Evolutionary conservation across 169 alveolate genomes (phyloP).

Genomic region (Plasmodium vivax): DNA sequence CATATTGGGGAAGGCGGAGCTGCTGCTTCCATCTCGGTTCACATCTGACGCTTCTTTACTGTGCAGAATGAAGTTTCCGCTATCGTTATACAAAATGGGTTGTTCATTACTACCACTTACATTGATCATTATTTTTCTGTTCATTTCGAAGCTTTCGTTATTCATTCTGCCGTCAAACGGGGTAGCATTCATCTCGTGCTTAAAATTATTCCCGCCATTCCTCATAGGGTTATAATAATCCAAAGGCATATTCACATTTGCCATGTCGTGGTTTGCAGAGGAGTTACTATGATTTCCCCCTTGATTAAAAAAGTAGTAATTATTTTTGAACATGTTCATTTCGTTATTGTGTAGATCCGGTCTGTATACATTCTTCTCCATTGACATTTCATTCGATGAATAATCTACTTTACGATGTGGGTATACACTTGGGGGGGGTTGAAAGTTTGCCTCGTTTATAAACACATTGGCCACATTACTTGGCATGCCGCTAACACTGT

Average conservation of each 20-base stretch:
- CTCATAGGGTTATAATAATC: background rate
- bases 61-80: background rate
- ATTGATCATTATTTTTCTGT: slow-evolving; percentile 1
- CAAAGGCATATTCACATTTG: background rate
- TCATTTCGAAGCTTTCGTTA: background rate
- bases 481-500: background rate
- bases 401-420: background rate
- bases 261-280: background rate
- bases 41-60: background rate
- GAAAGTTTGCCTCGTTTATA: background rate
- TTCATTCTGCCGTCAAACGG: slow-evolving; percentile 4
- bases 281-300: background rate
- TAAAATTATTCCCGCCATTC: background rate
- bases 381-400: background rate
- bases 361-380: background rate
- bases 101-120: background rate
- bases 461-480: background rate
- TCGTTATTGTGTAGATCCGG: background rate
- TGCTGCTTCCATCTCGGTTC: background rate
- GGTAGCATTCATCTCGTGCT: background rate
- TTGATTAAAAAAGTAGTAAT: slow-evolving; percentile 9
- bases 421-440: background rate
- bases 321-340: background rate
- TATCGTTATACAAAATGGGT: background rate
- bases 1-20: slow-evolving; percentile 2